Conservation (phyloP, 1,139 yeast species). For the Taphrina pruni region DNA sequence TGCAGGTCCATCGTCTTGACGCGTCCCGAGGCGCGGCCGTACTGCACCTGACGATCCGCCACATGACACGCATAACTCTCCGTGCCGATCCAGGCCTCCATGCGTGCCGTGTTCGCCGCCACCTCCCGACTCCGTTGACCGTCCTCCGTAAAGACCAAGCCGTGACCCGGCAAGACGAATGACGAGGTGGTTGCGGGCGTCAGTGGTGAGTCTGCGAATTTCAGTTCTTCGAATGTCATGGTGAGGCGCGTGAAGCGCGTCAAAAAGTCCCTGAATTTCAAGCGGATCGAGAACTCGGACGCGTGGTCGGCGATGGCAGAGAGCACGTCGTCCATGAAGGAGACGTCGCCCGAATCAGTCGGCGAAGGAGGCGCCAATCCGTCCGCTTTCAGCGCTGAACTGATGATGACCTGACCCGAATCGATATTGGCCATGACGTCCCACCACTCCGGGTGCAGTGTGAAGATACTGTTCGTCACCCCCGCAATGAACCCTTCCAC, state of each 20-base stretch:
- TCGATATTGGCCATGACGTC: conserved; percentile 67
- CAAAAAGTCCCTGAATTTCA: conserved; percentile 51
- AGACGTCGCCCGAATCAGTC: conserved; percentile 42
- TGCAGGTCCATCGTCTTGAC: conserved; percentile 50
- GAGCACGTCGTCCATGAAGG: conserved; percentile 51
- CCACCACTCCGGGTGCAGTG: conserved; percentile 64
- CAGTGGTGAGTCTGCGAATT: conserved; percentile 50
- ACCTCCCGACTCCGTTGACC: conserved; percentile 48
- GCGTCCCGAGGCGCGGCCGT: conserved; percentile 48
- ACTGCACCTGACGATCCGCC: conserved; percentile 11
- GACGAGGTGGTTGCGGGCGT: conserved; percentile 48
- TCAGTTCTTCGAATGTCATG: conserved; percentile 49
- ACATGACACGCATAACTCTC: conserved; percentile 47
- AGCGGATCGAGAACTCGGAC: conserved; percentile 51
- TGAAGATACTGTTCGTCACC: conserved; percentile 70
- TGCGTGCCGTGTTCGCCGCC: conserved; percentile 49
- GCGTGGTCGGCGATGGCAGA: conserved; percentile 51
- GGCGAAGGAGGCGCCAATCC: conserved; percentile 23
- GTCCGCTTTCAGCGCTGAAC: conserved; percentile 36
- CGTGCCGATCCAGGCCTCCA: conserved; percentile 52
- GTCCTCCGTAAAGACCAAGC: conserved; percentile 51
- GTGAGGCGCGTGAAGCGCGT: conserved; percentile 51
- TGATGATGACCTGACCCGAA: conserved; percentile 55
- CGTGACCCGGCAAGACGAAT: conserved; percentile 50
- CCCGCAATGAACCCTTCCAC: conserved; percentile 63